Base-by-base conservation (phyloP, 2,329 filamentous ascomycete species). In the Fusarium sp. region DNA sequence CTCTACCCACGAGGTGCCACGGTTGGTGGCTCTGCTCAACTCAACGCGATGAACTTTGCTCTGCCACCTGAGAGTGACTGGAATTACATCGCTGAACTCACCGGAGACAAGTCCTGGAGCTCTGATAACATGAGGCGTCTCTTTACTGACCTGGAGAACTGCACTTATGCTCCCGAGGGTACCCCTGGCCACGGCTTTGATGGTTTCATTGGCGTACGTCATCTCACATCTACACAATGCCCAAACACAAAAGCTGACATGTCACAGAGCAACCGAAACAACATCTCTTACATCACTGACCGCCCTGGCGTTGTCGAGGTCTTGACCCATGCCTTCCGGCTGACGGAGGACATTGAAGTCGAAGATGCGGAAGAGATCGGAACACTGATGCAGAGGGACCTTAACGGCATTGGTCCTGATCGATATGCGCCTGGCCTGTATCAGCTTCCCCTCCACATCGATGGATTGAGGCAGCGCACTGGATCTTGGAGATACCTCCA, bases 51-150 rank as follows among this genome's bases (percentile, higher is more conserved):
- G 62, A 74, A 71, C 27, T 61, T 71, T 13, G 69, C 68, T 0
- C n/a, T 66, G 7, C 65, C 68, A 0, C 68, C 69, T 1, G 65
- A 73, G 9, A 42, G 38, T 0, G 69, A 74, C 31, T 73, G 67
- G 73, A 77, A 81, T 25, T 62, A 78, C 60, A 78, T 84, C 29
- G 75, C 74, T 10, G 69, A 75, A 0, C 60, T 82, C 1, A 85
- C 83, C 0, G 81, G 82, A 4, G 83, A 85, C 63, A 58, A 71
- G 0, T 79, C 79, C 0, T 85, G 82, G 83, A 69, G 75, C 0
- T 76, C 80, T 2, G 65, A 73, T 0, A 78, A 80, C 27, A 84
- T 84, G 79, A 75, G 79, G 4, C 58, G 78, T 16, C 77, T 82
- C 57, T 83, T 83, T 53, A 62, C 75, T 9, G 73, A 76, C 6